Percentiles rank a stretch among this genome's conserved stretches.
These are phyloP conservation scores for Blastocystis sp. DNA, from an alignment of 352 stramenopile genomes.

Conservation along the genomic window DNA sequence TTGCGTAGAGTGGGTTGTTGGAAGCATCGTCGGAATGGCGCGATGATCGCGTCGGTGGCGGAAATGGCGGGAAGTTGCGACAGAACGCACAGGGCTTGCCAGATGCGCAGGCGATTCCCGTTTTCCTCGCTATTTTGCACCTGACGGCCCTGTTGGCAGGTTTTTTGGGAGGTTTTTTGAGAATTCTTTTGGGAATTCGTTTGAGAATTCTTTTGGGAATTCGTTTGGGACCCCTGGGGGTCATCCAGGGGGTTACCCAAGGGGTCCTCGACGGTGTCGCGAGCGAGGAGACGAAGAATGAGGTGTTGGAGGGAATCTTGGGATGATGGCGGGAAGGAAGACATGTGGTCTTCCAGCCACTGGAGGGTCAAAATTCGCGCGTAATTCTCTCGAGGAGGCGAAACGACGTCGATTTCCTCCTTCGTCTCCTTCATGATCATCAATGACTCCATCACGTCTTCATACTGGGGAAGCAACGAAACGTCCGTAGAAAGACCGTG, in stretches of 20 bases:
- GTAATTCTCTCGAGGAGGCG: not conserved
- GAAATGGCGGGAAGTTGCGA: not conserved
- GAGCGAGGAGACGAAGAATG: not conserved
- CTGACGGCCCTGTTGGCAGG: not conserved
- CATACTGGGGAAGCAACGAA: not conserved
- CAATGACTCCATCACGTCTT: not conserved
- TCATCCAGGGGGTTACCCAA: too few species aligned
- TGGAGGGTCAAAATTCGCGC: not conserved
- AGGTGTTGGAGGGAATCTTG: not conserved
- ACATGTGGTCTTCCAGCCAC: not conserved
- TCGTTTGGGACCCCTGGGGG: too few species aligned
- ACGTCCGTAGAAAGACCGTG: not conserved
- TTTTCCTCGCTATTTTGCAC: conserved; percentile 53
- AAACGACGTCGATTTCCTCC: not conserved
- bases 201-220: too few species aligned
- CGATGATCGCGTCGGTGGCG: not conserved
- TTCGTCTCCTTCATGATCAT: conserved; percentile 17
- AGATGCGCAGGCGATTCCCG: not conserved
- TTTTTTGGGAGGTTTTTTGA: too few species aligned
- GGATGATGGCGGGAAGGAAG: too few species aligned
- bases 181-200: too few species aligned
- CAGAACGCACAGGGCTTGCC: conserved; percentile 15
- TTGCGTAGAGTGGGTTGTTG: not conserved
- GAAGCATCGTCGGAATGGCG: not conserved
- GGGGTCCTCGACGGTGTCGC: not conserved